Evolutionary conservation across 2,329 filamentous ascomycete genomes (phyloP).

Genomic region (Didymella keratinophila): DNA sequence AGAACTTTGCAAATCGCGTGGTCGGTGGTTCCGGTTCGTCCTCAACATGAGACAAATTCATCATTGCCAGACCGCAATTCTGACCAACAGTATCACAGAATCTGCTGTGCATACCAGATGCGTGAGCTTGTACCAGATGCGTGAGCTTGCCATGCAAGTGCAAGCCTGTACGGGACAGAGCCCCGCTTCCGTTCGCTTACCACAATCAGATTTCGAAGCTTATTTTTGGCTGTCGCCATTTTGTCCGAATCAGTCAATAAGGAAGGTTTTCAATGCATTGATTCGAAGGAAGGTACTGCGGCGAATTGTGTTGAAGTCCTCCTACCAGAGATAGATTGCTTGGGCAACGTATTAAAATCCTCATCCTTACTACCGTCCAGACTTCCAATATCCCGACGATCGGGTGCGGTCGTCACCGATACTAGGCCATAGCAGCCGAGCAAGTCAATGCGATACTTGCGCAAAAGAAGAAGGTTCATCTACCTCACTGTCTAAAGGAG

Average conservation of each 20-base stretch:
- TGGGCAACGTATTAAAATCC: slow-evolving; percentile 15
- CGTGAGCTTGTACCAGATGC: slow-evolving; percentile 29
- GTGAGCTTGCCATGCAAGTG: slow-evolving; percentile 26
- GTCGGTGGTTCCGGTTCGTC: slow-evolving; percentile 4
- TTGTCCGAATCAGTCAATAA: slow-evolving; percentile 12
- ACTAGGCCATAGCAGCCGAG: not conserved
- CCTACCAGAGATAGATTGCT: slow-evolving; percentile 2
- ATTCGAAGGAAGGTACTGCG: slow-evolving; percentile 16
- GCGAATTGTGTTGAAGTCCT: slow-evolving; percentile 9
- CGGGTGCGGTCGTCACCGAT: slow-evolving; percentile 3
- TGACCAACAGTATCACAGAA: slow-evolving; percentile 31
- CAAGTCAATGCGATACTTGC: slow-evolving; percentile 4
- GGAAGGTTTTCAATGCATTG: slow-evolving; percentile 10
- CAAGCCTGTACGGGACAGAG: slow-evolving; percentile 14
- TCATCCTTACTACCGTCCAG: slow-evolving; percentile 1
- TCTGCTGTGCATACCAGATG: slow-evolving; percentile 32
- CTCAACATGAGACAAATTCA: slow-evolving; percentile 31
- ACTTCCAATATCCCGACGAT: slow-evolving; percentile 3
- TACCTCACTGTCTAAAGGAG: slow-evolving; percentile 11
- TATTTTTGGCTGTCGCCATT: slow-evolving; percentile 32
- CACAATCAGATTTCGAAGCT: slow-evolving; percentile 29
- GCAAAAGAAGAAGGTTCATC: slow-evolving; percentile 14
- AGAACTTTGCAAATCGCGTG: slow-evolving; percentile 12
- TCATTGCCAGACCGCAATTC: slow-evolving; percentile 18
- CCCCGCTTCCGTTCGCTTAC: slow-evolving; percentile 28